Evolutionary conservation across 1,139 yeast species (phyloP), one percentile per base, ranked within the genome.

Genomic region (Petasospora fabianii): DNA sequence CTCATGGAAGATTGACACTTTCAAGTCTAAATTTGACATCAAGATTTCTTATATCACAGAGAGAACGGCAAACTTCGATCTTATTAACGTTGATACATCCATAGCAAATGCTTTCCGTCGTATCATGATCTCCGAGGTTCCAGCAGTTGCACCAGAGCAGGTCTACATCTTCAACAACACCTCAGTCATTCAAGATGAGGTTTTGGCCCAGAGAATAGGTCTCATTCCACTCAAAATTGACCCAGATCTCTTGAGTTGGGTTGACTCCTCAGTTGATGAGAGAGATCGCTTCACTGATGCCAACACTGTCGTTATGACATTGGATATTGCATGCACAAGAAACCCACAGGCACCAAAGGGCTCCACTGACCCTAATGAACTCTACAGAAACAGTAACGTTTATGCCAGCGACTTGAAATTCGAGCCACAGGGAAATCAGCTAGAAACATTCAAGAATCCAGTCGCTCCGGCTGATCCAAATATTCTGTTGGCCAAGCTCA

Each of bases 31-130:
- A 16, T 83, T 90, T 59, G 83, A 85, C 50, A 75, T 92, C 47
- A 68, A 81, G 42, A 80, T 92, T 49, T 66, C 76, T 17, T 73
- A 75, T 54, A 66, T 83, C 50, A 73, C 77, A 24, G 87, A 79
- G 43, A 72, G 85, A 59, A 75, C 75, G 34, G 88, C 92, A 47
- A 88, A 86, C 61, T 92, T 92, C 55, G 98, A 92, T 61, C 70
- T 94, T 49, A 68, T 85, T 43, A 83, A 87, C 52, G 68, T 90
- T 36, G 98, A 92, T 60, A 85, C 97, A 3, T 85, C 97, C 12
- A 71, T 92, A 42, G 92, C 97, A 36, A 92, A 92, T 68, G 97
- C 98, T 0, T 88, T 92, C 66, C 84, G 98, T 59, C 84, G 98
- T 60, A 85, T 92, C 53, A 90, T 92, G 97, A 80, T 92, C 47